Evolutionary conservation across 352 stramenopile genomes (phyloP).

Genomic region (Globisporangium canariense): DNA sequence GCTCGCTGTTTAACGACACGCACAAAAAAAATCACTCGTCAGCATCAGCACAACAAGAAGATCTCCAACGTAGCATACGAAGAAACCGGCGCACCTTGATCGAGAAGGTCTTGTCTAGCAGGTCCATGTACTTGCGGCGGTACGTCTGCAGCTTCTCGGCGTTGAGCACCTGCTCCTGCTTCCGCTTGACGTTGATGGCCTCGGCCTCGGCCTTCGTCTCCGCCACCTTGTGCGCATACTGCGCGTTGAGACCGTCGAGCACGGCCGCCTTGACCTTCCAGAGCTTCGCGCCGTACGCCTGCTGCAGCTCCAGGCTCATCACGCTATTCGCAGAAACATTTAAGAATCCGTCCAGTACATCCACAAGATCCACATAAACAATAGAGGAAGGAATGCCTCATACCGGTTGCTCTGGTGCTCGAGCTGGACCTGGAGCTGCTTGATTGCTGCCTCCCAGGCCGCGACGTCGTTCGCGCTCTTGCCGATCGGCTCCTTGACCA

Average conservation of each 20-base stretch:
- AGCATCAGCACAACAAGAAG: no score
- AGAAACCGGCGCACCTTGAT: constrained; percentile 39
- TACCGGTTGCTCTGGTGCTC: constrained; percentile 66
- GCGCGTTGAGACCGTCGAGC: constrained; percentile 61
- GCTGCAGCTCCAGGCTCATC: constrained; percentile 71
- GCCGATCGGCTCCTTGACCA: constrained; percentile 39
- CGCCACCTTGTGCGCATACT: constrained; percentile 42
- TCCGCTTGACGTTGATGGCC: constrained; percentile 56
- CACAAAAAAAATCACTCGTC: neutral
- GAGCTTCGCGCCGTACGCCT: constrained; percentile 66
- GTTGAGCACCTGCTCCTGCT: constrained; percentile 72
- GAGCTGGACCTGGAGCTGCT: constrained; percentile 43
- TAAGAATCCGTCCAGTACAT: neutral
- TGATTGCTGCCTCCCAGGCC: constrained; percentile 54
- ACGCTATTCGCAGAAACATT: constrained; percentile 27
- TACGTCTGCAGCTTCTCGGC: constrained; percentile 55
- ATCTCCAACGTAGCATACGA: neutral
- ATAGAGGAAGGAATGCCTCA: neutral
- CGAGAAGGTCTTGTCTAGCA: constrained; percentile 61
- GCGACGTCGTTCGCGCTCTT: constrained; percentile 36
- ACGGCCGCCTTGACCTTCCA: constrained; percentile 58
- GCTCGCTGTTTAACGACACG: constrained; percentile 19
- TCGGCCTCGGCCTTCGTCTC: constrained; percentile 36
- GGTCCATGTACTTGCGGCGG: constrained; percentile 47
- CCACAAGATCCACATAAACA: neutral